Conservation (phyloP, 768 basidiomycete genomes). For the Podaxis carcinomalis region DNA sequence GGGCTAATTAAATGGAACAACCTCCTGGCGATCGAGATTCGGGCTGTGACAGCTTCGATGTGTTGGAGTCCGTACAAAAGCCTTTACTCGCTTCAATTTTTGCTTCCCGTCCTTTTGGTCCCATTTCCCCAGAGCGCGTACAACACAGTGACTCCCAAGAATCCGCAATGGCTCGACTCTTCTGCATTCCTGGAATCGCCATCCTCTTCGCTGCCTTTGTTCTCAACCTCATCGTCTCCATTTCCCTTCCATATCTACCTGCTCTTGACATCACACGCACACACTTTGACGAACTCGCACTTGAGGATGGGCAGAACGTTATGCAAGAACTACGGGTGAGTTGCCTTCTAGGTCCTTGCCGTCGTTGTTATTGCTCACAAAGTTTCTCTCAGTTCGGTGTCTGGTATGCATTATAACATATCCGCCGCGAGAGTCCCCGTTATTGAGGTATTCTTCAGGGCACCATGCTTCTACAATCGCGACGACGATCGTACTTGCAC, state of each 20-base stretch:
- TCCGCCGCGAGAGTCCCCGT: background rate
- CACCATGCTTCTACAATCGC: slow-evolving; percentile 49
- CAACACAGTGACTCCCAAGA: background rate
- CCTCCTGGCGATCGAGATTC: background rate
- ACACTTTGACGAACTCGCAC: slow-evolving; percentile 35
- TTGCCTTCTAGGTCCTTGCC: slow-evolving; percentile 14
- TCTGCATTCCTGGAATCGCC: slow-evolving; percentile 61
- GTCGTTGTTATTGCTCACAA: background rate
- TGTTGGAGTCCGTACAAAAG: background rate
- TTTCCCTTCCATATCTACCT: slow-evolving; percentile 68
- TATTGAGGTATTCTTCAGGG: slow-evolving; percentile 34
- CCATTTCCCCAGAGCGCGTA: background rate
- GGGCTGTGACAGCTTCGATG: background rate
- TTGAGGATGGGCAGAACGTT: slow-evolving; percentile 18
- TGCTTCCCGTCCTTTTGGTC: background rate
- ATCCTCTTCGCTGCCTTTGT: slow-evolving; percentile 54
- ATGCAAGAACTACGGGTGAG: slow-evolving; percentile 53
- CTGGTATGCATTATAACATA: slow-evolving; percentile 40
- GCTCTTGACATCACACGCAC: slow-evolving; percentile 64
- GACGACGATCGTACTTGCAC: slow-evolving; percentile 46
- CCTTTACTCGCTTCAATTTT: background rate
- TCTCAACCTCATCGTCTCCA: slow-evolving; percentile 61
- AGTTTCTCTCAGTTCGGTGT: slow-evolving; percentile 53
- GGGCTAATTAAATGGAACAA: background rate
- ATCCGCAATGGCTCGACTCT: slow-evolving; percentile 33